A percentile compares a stretch with the other conserved stretches of the same genome.
Evolutionary conservation across 495 filamentous ascomycete species (phyloP).

Genomic region (Xylaria longipes): DNA sequence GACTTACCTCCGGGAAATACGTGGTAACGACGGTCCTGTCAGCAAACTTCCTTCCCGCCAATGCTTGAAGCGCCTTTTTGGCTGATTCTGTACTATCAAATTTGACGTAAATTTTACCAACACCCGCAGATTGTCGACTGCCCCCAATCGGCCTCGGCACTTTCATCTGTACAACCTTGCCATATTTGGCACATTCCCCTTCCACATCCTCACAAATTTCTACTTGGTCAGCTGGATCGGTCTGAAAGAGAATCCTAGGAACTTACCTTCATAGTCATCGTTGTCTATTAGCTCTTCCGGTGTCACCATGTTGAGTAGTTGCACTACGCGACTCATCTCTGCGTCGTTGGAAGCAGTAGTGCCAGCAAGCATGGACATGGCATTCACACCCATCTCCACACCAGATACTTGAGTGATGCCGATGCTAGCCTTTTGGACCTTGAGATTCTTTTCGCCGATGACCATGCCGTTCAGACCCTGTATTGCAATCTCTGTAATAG

Average conservation of each 20-base stretch:
- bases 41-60: conserved; percentile 93
- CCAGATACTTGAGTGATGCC: conserved; percentile 89
- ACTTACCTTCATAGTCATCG: conserved; percentile 89
- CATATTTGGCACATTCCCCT: conserved; percentile 92
- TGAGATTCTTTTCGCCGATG: conserved; percentile 83
- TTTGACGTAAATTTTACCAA: conserved; percentile 97
- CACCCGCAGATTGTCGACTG: conserved; percentile 81
- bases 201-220: conserved; percentile 94
- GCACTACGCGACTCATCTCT: conserved; percentile 80
- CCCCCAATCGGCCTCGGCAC: conserved; percentile 85
- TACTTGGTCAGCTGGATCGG: conserved; percentile 41
- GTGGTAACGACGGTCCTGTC: conserved; percentile 96
- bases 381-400: conserved; percentile 94
- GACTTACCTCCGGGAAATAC: conserved; percentile 85
- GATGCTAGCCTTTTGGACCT: conserved; percentile 86
- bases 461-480: conserved; percentile 93
- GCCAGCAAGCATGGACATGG: conserved; percentile 98
- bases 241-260: conserved; percentile 29
- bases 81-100: conserved; percentile 80
- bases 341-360: conserved; percentile 76
- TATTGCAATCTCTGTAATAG: conserved; percentile 81
- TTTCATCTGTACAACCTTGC: conserved; percentile 82
- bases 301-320: conserved; percentile 97
- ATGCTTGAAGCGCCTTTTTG: conserved; percentile 79
- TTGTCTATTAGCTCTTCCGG: conserved; percentile 91